Evolutionary conservation across 257 asterid species (phyloP).

Genomic region (Leonotis leonurus): DNA sequence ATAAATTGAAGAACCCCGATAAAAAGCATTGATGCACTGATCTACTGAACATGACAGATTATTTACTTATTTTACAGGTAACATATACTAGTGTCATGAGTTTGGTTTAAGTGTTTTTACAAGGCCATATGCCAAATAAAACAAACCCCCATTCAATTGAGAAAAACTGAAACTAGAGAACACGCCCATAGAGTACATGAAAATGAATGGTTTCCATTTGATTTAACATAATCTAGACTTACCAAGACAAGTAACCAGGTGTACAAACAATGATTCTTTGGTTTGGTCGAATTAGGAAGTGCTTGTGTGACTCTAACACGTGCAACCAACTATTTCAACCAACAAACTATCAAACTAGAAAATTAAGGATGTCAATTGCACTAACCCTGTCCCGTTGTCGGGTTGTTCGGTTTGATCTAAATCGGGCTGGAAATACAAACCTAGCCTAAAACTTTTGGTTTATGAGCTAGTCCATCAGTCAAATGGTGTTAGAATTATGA

Average conservation of each 20-base stretch:
- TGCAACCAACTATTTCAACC: background rate
- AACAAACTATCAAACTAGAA: background rate
- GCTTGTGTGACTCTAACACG: background rate
- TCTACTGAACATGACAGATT: background rate
- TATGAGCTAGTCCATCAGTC: too few relatives aligned
- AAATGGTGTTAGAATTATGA: too few relatives aligned
- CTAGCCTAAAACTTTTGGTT: too few relatives aligned
- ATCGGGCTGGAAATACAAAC: too few relatives aligned
- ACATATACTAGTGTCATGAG: background rate
- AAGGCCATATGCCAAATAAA: background rate
- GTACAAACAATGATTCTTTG: background rate
- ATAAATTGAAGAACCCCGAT: too few relatives aligned
- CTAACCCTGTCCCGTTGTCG: too few relatives aligned
- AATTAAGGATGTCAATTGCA: too few relatives aligned
- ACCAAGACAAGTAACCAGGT: background rate
- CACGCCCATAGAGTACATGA: background rate
- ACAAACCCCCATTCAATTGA: background rate
- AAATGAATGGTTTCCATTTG: background rate
- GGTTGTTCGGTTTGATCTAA: too few relatives aligned
- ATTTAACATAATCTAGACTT: background rate
- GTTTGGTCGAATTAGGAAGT: background rate
- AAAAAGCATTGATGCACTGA: background rate
- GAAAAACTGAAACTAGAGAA: background rate
- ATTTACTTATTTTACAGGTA: too few relatives aligned
- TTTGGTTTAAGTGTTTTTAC: background rate